phyloP scores from a whole-genome alignment of 768 basidiomycete species.

The Tulasnella sp. region DNA sequence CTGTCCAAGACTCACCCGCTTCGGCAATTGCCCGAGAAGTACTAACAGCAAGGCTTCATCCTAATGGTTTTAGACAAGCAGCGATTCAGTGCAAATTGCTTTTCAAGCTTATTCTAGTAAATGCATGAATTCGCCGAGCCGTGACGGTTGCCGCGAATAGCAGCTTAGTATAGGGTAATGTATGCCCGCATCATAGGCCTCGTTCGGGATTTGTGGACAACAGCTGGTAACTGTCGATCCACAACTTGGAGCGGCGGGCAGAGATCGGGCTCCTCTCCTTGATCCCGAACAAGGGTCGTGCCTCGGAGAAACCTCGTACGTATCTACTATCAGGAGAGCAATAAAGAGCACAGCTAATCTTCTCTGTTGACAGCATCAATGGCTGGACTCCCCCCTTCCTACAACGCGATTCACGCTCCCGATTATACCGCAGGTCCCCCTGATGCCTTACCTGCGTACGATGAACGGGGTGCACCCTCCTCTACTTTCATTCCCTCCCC shows the following conservation, averaged over 20 bases:
- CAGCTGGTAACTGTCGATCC: not conserved
- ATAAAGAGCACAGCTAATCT: not conserved
- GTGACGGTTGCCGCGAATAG: too few species aligned
- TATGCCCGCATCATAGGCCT: not conserved
- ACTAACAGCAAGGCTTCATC: not conserved
- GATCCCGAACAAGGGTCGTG: not conserved
- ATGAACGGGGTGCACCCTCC: not conserved
- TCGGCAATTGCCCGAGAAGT: not conserved
- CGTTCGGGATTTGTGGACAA: not conserved
- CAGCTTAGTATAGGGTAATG: too few species aligned
- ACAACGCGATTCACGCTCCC: not conserved
- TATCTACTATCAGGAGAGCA: not conserved
- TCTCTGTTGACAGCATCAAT: not conserved
- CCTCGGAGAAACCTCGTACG: constrained; percentile 7
- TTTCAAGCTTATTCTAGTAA: too few species aligned
- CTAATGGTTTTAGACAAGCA: too few species aligned
- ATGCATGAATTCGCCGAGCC: too few species aligned
- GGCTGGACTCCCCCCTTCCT: not conserved
- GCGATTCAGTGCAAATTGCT: too few species aligned
- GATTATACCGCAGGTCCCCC: not conserved
- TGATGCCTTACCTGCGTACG: not conserved
- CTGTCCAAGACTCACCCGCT: not conserved
- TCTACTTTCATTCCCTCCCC: not conserved
- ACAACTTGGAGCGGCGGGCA: not conserved
- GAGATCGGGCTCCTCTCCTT: not conserved